A percentile compares a stretch with the other conserved stretches of the same genome.
These are phyloP conservation scores for Penicillium sp. DNA, from an alignment of 2,329 filamentous ascomycete species.

Conservation along the genomic window DNA sequence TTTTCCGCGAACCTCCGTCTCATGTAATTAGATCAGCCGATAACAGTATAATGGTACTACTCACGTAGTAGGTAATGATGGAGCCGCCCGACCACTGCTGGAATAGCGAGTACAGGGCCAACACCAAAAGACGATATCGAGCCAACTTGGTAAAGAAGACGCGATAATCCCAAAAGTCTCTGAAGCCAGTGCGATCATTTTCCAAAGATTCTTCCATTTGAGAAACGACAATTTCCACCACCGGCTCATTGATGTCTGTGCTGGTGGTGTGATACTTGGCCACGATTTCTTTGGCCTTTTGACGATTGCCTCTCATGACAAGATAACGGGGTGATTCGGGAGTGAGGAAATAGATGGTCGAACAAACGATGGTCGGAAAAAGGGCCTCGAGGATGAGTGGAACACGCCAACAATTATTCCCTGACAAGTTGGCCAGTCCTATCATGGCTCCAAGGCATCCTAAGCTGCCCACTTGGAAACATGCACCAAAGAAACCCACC, in stretches of 20 bases:
- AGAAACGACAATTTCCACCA: conserved; percentile 38
- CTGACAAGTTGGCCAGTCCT: conserved; percentile 34
- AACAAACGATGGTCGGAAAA: conserved; percentile 45
- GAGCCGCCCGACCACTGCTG: conserved; percentile 46
- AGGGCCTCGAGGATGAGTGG: conserved; percentile 43
- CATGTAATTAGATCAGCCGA: too few relatives aligned
- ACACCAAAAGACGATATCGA: conserved; percentile 40
- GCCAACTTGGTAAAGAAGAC: conserved; percentile 44
- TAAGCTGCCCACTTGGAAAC: conserved; percentile 43
- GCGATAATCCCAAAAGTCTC: conserved; percentile 42
- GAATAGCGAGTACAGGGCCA: conserved; percentile 44
- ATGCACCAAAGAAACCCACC: conserved; percentile 45
- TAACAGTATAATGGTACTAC: conserved; percentile 10
- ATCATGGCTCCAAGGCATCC: conserved; percentile 42
- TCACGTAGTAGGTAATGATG: conserved; percentile 42
- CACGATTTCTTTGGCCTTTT: conserved; percentile 31
- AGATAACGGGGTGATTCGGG: conserved; percentile 36
- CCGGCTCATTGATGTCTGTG: conserved; percentile 36
- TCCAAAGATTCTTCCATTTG: conserved; percentile 45
- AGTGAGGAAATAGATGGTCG: conserved; percentile 38
- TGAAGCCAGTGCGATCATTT: conserved; percentile 32
- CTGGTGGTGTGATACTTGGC: conserved; percentile 41
- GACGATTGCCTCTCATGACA: conserved; percentile 28
- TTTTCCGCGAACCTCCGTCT: too few relatives aligned
- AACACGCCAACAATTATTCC: conserved; percentile 35